Evolutionary conservation across 2,329 filamentous ascomycete genomes (phyloP).

Genomic region (Sarocladium kiliense): DNA sequence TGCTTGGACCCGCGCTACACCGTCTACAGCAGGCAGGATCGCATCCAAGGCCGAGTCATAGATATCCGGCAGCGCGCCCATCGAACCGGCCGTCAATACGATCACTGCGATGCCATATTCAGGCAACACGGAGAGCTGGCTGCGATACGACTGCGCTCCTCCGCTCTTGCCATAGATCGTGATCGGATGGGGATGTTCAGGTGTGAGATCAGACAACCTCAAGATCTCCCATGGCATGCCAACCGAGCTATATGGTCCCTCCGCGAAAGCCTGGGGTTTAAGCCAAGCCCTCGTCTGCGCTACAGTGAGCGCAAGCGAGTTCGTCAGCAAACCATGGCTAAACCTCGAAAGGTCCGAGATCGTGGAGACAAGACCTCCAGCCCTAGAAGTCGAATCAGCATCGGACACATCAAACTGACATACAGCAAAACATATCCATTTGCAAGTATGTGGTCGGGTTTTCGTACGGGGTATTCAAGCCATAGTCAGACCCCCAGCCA

Average conservation of each 20-base stretch:
- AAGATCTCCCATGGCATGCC: constrained; percentile 34
- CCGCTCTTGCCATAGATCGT: constrained; percentile 30
- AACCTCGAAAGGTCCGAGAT: constrained; percentile 26
- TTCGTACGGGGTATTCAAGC: no score
- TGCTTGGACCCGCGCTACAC: constrained; percentile 21
- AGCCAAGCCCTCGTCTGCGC: constrained; percentile 26
- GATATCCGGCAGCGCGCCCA: constrained; percentile 20
- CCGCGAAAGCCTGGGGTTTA: constrained; percentile 27
- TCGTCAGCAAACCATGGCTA: constrained; percentile 21
- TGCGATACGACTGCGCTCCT: constrained; percentile 26
- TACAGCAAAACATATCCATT: no score
- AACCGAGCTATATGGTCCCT: constrained; percentile 23
- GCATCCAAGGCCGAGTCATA: constrained; percentile 23
- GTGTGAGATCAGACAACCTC: constrained; percentile 19
- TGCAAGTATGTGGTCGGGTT: no score
- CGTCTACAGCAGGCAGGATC: constrained; percentile 23
- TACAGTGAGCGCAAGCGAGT: constrained; percentile 18
- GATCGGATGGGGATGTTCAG: constrained; percentile 23
- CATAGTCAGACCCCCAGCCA: constrained; percentile 26
- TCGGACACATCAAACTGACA: constrained; percentile 25
- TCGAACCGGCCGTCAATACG: constrained; percentile 25
- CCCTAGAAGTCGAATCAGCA: constrained; percentile 16
- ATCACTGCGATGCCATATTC: constrained; percentile 28
- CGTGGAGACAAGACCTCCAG: constrained; percentile 29
- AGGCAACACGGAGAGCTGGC: constrained; percentile 28